A percentile compares a stretch with the other conserved stretches of the same genome.
phyloP scores from a whole-genome alignment of 2,329 filamentous ascomycete species.

The Colletotrichum tropicicola region DNA sequence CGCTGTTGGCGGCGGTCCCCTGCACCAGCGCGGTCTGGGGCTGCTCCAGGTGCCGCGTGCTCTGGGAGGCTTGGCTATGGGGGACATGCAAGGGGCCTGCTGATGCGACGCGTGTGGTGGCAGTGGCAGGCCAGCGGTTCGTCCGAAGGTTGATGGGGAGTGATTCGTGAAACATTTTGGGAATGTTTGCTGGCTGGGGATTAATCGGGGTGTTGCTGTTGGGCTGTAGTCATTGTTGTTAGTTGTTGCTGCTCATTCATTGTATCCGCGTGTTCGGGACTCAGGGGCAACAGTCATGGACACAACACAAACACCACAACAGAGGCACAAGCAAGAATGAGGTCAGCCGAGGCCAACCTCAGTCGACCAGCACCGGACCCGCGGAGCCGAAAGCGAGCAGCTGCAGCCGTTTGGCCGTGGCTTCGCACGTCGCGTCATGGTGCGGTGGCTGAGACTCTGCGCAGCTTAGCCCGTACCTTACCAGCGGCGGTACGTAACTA shows the following conservation, averaged over 20 bases:
- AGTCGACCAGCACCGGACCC: not conserved
- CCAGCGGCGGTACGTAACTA: too few relatives aligned
- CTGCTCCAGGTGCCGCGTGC: not conserved
- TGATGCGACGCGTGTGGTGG: not conserved
- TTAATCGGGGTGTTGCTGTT: too few relatives aligned
- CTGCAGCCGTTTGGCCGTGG: not conserved
- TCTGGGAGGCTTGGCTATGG: not conserved
- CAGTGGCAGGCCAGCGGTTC: conserved; percentile 10
- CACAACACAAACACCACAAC: not conserved
- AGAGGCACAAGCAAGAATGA: not conserved
- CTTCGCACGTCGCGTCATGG: conserved; percentile 15
- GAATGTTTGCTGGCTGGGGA: too few relatives aligned
- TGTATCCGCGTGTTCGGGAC: too few relatives aligned
- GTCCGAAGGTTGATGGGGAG: not conserved
- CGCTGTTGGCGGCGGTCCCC: not conserved
- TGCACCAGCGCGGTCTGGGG: not conserved
- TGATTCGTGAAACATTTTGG: not conserved
- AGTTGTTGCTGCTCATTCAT: not conserved
- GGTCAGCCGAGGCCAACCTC: not conserved
- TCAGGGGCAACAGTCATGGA: not conserved
- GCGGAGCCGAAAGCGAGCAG: conserved; percentile 13
- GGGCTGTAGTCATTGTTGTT: not conserved
- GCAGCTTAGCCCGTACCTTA: too few relatives aligned
- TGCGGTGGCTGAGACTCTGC: not conserved
- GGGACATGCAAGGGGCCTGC: not conserved